These are phyloP conservation scores for Canna indica DNA, from an alignment of 176 grass and related monocot genomes.

Conservation along the genomic window DNA sequence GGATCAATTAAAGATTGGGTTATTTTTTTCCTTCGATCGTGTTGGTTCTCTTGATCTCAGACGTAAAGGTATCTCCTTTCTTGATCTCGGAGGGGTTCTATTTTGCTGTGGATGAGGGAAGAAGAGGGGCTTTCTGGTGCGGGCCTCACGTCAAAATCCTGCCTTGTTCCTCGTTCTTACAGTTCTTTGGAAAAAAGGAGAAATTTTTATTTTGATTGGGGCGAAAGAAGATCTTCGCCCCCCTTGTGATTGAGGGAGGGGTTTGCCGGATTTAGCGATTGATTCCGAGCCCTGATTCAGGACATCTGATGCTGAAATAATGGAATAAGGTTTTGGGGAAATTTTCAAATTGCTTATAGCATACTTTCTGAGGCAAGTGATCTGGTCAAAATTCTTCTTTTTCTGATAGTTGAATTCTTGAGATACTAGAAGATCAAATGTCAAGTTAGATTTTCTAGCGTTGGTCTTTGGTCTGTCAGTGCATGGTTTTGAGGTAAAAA, in stretches of 20 bases:
- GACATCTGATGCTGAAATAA: background rate
- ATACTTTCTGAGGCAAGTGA: background rate
- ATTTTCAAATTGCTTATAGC: background rate
- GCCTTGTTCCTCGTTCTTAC: too few species aligned
- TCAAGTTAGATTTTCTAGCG: background rate
- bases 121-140: background rate
- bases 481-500: background rate
- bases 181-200: background rate
- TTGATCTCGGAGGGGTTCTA: background rate
- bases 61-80: background rate
- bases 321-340: background rate
- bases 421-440: background rate
- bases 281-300: background rate
- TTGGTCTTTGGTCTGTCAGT: background rate
- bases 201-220: background rate
- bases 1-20: background rate
- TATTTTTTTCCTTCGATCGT: background rate
- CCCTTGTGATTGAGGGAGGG: background rate
- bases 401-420: background rate
- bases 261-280: background rate
- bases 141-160: background rate
- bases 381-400: background rate
- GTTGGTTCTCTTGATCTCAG: background rate
- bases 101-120: background rate
- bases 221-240: background rate